Percentiles rank a stretch among this genome's conserved stretches.
These are phyloP conservation scores for Starmerella bombi DNA, from an alignment of 805 yeast species.

Conservation along the genomic window DNA sequence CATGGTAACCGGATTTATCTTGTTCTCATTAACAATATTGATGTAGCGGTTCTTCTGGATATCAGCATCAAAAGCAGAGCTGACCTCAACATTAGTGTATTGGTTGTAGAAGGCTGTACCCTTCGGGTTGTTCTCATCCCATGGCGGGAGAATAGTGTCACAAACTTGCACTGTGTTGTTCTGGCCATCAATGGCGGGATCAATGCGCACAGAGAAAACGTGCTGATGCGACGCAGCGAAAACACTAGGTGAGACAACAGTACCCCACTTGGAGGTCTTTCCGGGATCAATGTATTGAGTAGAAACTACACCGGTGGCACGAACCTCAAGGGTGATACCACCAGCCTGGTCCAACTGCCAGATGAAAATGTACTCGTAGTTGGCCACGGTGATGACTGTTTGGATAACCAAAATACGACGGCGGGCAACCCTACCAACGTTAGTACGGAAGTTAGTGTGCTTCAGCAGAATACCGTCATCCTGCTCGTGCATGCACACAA, in stretches of 20 bases:
- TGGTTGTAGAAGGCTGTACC: conserved; percentile 58
- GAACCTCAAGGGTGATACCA: conserved; percentile 59
- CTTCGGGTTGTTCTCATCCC: conserved; percentile 45
- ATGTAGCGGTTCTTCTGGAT: conserved; percentile 62
- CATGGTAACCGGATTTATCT: conserved; percentile 53
- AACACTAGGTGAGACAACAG: conserved; percentile 64
- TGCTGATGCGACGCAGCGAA: conserved; percentile 81
- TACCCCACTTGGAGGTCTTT: conserved; percentile 55
- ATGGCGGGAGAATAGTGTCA: conserved; percentile 51
- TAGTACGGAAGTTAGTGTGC: conserved; percentile 64
- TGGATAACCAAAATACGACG: conserved; percentile 68
- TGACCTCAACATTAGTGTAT: conserved; percentile 50
- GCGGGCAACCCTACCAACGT: conserved; percentile 63
- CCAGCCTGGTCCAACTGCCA: conserved; percentile 67
- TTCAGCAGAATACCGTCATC: conserved; percentile 67
- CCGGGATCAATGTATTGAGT: conserved; percentile 72
- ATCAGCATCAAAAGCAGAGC: conserved; percentile 60
- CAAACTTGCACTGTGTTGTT: conserved; percentile 60
- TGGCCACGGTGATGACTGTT: conserved; percentile 73
- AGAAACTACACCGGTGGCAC: conserved; percentile 77
- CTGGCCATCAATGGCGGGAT: conserved; percentile 72
- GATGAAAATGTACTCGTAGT: conserved; percentile 67
- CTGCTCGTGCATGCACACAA: conserved; percentile 75
- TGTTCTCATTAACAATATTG: conserved; percentile 62
- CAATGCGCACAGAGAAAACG: conserved; percentile 64